Evolutionary conservation across 108 stramenopile species (phyloP).

Genomic region (Conticribra weissflogii): DNA sequence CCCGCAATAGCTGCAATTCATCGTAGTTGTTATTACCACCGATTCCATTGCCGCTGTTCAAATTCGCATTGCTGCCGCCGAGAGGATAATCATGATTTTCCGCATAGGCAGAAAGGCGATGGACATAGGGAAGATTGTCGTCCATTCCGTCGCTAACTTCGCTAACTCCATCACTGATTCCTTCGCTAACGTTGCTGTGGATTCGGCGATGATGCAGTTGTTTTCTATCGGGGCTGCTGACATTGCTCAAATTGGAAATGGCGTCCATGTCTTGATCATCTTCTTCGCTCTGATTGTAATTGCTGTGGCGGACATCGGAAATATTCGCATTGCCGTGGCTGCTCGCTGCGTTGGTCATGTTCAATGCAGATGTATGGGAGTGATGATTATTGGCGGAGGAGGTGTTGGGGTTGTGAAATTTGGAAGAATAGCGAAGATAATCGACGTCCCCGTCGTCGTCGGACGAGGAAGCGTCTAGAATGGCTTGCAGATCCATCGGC

Average conservation of each 20-base stretch:
- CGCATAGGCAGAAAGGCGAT: background rate
- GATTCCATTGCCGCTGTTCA: no score
- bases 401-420: background rate
- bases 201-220: background rate
- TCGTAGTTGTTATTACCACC: background rate
- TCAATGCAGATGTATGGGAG: no score
- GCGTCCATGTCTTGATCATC: background rate
- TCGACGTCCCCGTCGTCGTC: background rate
- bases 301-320: background rate
- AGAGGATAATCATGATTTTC: background rate
- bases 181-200: background rate
- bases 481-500: slow-evolving; percentile 30
- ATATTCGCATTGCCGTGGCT: background rate
- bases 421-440: background rate
- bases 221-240: background rate
- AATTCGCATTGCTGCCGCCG: no score
- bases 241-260: background rate
- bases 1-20: no score
- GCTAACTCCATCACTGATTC: background rate
- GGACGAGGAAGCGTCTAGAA: slow-evolving; percentile 29
- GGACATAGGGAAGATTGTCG: slow-evolving; percentile 1
- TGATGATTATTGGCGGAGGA: background rate
- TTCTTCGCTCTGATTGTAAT: background rate
- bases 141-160: slow-evolving; percentile 1
- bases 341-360: no score